Evolutionary conservation across 2,329 filamentous ascomycete genomes (phyloP), one percentile per base, ranked within the genome.

Genomic region (Chaetomium globosum): DNA sequence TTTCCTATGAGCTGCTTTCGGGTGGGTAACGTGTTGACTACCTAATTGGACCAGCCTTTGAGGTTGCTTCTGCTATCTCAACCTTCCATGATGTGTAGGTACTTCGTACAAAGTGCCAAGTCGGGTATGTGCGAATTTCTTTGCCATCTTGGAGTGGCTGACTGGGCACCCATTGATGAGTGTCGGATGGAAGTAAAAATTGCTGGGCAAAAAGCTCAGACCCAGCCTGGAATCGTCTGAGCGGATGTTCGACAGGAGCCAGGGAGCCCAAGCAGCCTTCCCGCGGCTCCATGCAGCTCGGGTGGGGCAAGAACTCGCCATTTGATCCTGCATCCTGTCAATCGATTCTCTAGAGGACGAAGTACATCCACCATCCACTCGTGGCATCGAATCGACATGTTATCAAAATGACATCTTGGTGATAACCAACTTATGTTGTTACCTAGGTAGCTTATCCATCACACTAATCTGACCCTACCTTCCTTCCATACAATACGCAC

Each of bases 211-310:
- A 48, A 48, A 21, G n/a, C 7, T 46, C 19, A 46, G 19, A 46
- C n/a, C 46, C n/a, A 48, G 23, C 46, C 46, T 10, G n/a, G n/a
- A n/a, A n/a, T n/a, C n/a, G 19, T 23, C 46, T 48, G 6, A 6
- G 39, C 4, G 26, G 12, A 36, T 48, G 39, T 43, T 53, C 12
- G 16, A 30, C 51, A 19, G 16, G 4, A 53, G 39, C 28, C 13
- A 2, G 51, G 26, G 28, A 30, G 51, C 26, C 26, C 28, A 28
- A 31, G n/a, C 49, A 33, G 28, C 53, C 53, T 36, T 53, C 51
- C 51, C 51, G 51, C 51, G 46, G 26, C 51, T 7, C 21, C 31
- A 26, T 56, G 54, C 51, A 53, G 51, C 26, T 53, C 28, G 6
- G 51, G 51, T 53, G 51, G 51, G 51, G 23, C 51, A 28, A 30